These are phyloP conservation scores for Holtermanniella nyarrowii DNA, from an alignment of 768 basidiomycete species.

Conservation along the genomic window DNA sequence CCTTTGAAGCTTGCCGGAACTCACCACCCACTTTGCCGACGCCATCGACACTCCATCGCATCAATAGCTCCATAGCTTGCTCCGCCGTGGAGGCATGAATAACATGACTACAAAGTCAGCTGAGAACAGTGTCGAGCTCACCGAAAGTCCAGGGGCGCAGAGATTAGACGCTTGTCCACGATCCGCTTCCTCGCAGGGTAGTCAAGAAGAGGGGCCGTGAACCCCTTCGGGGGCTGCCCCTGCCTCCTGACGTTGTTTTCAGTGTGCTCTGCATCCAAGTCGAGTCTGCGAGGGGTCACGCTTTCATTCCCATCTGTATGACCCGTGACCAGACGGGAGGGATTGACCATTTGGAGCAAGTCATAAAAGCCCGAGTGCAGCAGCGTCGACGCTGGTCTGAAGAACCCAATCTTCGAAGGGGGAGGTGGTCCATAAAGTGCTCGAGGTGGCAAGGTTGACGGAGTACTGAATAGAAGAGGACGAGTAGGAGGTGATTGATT, in stretches of 20 bases:
- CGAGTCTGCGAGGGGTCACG: background rate
- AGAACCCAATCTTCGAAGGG: background rate
- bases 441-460: background rate
- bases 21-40: slow-evolving; percentile 39
- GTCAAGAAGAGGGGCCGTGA: background rate
- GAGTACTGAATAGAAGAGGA: background rate
- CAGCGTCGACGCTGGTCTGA: background rate
- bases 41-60: slow-evolving; percentile 38
- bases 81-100: slow-evolving; percentile 37
- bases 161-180: slow-evolving; percentile 34
- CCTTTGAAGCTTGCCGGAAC: slow-evolving; percentile 3
- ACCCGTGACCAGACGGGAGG: background rate
- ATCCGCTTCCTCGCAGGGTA: slow-evolving; percentile 14
- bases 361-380: background rate
- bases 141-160: slow-evolving; percentile 37
- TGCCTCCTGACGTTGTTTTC: background rate
- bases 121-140: slow-evolving; percentile 8
- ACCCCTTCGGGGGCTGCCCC: background rate
- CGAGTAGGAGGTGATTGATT: background rate
- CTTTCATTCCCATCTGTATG: background rate
- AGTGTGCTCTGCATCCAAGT: background rate
- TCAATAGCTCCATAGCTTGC: slow-evolving; percentile 36
- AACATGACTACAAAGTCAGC: slow-evolving; percentile 25
- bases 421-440: background rate
- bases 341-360: background rate